Evolutionary conservation across 805 yeast genomes (phyloP).

Genomic region (Candida multigemmis): DNA sequence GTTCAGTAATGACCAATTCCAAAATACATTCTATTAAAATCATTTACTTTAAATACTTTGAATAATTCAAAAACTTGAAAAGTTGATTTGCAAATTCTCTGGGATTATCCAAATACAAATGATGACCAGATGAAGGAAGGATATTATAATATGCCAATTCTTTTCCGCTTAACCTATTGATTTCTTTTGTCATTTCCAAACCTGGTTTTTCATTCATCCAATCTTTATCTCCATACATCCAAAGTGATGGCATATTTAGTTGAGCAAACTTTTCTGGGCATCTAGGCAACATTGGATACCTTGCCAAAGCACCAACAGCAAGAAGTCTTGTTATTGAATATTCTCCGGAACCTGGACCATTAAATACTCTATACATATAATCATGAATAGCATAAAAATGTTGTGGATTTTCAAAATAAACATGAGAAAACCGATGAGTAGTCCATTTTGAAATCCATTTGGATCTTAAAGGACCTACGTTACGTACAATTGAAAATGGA

Average conservation of each 20-base stretch:
- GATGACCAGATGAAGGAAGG: constrained; percentile 43
- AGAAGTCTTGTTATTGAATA: constrained; percentile 51
- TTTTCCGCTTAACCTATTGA: constrained; percentile 16
- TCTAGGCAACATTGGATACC: constrained; percentile 49
- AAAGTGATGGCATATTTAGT: constrained; percentile 37
- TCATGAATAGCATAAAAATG: constrained; percentile 35
- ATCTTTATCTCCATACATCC: constrained; percentile 62
- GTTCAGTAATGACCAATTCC: too few relatives aligned
- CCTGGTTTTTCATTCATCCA: constrained; percentile 69
- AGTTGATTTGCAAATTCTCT: constrained; percentile 19
- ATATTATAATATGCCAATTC: constrained; percentile 22
- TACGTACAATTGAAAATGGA: constrained; percentile 44
- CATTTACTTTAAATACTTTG: too few relatives aligned
- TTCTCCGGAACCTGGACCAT: constrained; percentile 56
- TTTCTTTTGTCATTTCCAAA: constrained; percentile 25
- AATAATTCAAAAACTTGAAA: constrained; percentile 27
- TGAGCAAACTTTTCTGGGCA: constrained; percentile 31
- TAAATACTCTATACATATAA: constrained; percentile 45
- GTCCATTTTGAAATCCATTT: constrained; percentile 48
- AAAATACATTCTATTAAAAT: too few relatives aligned
- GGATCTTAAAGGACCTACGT: constrained; percentile 46
- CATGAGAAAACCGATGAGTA: constrained; percentile 34
- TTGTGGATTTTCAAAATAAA: constrained; percentile 18
- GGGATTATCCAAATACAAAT: constrained; percentile 45
- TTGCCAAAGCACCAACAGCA: constrained; percentile 51